These are phyloP conservation scores for Aspergillus brasiliensis DNA, from an alignment of 2,329 filamentous ascomycete genomes.

Conservation along the genomic window DNA sequence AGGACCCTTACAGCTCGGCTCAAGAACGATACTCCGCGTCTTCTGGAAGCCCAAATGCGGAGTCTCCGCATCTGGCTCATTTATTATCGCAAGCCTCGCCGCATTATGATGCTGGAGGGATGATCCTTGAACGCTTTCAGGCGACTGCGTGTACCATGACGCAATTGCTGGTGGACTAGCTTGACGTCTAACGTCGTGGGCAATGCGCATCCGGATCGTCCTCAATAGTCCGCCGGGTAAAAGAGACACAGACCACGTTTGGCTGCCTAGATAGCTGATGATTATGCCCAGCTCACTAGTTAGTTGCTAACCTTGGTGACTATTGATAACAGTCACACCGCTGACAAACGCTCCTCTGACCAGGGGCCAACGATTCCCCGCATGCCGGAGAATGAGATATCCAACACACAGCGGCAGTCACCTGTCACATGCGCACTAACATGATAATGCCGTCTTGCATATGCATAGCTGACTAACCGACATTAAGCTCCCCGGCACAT, in stretches of 20 bases:
- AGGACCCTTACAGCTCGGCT: not conserved
- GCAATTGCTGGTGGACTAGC: not conserved
- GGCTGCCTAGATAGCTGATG: not conserved
- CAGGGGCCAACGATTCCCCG: not conserved
- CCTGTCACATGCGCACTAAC: not conserved
- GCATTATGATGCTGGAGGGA: not conserved
- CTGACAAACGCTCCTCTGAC: not conserved
- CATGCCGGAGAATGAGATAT: not conserved
- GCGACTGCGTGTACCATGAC: not conserved
- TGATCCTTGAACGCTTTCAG: not conserved
- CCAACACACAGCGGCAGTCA: not conserved
- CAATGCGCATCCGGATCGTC: not conserved
- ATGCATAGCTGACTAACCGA: not conserved
- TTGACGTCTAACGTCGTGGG: not conserved
- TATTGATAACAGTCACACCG: not conserved
- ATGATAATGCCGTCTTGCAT: not conserved
- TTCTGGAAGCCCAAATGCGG: slow-evolving; percentile 5
- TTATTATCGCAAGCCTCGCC: not conserved
- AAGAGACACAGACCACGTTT: not conserved
- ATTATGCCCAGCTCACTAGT: not conserved
- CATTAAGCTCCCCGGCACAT: not conserved
- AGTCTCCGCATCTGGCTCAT: slow-evolving; percentile 5
- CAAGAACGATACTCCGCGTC: slow-evolving; percentile 8
- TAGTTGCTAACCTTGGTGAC: not conserved
- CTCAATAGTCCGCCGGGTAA: not conserved